Evolutionary conservation across 169 alveolate genomes (phyloP).

Genomic region (Plasmodium malariae): DNA sequence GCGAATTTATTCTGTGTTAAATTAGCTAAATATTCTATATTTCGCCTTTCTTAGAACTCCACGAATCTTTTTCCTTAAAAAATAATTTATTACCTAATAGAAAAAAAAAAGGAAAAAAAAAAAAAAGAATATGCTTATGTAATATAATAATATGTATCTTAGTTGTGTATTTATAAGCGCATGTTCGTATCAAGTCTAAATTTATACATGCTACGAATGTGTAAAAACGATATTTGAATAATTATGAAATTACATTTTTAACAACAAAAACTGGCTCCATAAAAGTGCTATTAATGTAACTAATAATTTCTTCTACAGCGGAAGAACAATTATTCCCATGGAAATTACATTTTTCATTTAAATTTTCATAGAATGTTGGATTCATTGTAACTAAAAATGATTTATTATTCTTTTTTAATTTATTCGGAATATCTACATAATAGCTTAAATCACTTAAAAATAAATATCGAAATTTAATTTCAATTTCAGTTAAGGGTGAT

Average conservation of each 20-base stretch:
- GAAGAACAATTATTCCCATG: slow-evolving; percentile 11
- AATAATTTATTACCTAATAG: slow-evolving; percentile 19
- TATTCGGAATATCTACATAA: slow-evolving; percentile 48
- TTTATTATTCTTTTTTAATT: slow-evolving; percentile 17
- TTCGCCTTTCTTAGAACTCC: slow-evolving; percentile 15
- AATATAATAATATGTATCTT: not conserved
- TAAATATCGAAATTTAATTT: slow-evolving; percentile 32
- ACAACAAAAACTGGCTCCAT: slow-evolving; percentile 28
- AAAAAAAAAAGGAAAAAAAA: slow-evolving; percentile 13
- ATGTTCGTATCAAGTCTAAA: not conserved
- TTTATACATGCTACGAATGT: not conserved
- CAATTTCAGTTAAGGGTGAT: slow-evolving; percentile 34
- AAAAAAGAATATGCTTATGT: not conserved
- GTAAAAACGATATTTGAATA: not conserved
- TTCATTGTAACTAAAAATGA: slow-evolving; percentile 30
- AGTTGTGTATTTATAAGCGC: no score
- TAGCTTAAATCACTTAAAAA: slow-evolving; percentile 47
- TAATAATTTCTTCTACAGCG: slow-evolving; percentile 25
- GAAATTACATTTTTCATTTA: slow-evolving; percentile 21
- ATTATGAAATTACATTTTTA: slow-evolving; percentile 11
- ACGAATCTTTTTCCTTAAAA: slow-evolving; percentile 21
- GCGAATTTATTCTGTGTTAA: not conserved
- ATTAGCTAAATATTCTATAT: slow-evolving; percentile 16
- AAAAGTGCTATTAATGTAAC: slow-evolving; percentile 15
- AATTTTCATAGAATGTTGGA: slow-evolving; percentile 6